Percentiles rank a stretch among this genome's conserved stretches.
These are phyloP conservation scores for Phyllostachys edulis DNA, from an alignment of 176 grass and related monocot species.

Conservation along the genomic window DNA sequence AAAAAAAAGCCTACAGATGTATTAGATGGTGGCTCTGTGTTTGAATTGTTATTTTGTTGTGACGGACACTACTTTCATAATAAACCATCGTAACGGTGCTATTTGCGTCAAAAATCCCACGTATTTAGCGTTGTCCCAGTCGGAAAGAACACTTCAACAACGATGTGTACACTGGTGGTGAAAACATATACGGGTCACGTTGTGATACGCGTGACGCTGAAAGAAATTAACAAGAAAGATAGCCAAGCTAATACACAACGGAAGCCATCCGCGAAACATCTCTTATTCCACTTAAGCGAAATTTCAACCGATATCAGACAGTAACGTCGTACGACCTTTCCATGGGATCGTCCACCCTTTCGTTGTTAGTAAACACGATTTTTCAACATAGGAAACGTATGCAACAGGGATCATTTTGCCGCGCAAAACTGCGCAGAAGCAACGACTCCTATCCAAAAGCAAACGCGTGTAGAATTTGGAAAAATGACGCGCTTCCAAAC, in stretches of 20 bases:
- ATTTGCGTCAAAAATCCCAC: no score
- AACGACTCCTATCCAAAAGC: not conserved
- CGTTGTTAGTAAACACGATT: not conserved
- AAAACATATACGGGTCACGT: not conserved
- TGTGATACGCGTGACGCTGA: no score
- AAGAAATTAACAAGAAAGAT: not conserved
- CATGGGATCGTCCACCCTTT: not conserved
- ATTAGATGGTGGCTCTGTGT: no score
- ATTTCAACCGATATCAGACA: not conserved
- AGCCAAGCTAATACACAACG: not conserved
- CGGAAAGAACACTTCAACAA: not conserved
- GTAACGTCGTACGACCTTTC: not conserved
- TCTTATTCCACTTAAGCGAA: not conserved
- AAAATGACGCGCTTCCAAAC: constrained; percentile 7
- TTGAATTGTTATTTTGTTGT: no score
- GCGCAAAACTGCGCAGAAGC: not conserved
- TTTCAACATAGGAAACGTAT: not conserved
- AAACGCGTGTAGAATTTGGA: constrained; percentile 12
- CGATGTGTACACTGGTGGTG: not conserved
- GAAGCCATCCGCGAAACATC: not conserved
- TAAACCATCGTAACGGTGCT: no score
- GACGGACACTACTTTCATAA: no score
- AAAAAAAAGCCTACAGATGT: no score
- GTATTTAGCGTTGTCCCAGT: no score
- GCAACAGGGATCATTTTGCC: not conserved